Evolutionary conservation across 2,329 filamentous ascomycete species (phyloP), one percentile per base, ranked within the genome.

Genomic region (Ambrosiella xylebori): DNA sequence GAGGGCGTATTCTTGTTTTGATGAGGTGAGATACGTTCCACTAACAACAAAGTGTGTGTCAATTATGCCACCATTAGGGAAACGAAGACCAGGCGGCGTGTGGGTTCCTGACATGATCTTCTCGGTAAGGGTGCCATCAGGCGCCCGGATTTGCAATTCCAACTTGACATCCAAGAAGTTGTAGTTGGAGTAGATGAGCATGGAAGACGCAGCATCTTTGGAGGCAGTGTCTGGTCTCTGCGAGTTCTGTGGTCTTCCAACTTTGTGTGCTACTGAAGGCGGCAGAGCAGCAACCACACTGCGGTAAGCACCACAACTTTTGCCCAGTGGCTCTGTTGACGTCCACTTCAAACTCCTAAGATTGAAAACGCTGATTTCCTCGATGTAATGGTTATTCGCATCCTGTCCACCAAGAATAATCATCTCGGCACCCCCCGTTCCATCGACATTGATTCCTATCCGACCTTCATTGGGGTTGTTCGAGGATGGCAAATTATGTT

Each of bases 141-240:
- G 80, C 7, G 86, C 76, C 56, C 93, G 81, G 53, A 98, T 81
- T 69, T 97, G 93, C 41, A 98, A 74, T 69, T 98, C 93, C 27
- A 98, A 74, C 68, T 95, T 97, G 63, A 98, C 93, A 65, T 98
- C 91, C 58, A 98, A 70, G 66, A 98, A 98, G 70, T 98, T 97
- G 71, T 98, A 98, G 68, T 98, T 98, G 27, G 91, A 97, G 69
- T 98, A 98, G 51, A 98, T 94, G 62, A 98, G 77, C 89, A 97
- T 96, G 1, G 81, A 83, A 1, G 80, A 81, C 6, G 78, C 79
- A 0, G 77, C 69, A 54, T 84, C 80, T 37, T 75, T 74, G 3
- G 73, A 68, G 1, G 37, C 2, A 9, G 45, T 49, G n/a, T 61
- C 59, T 2, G 65, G 62, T 38, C 59, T 49, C 41, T 60, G 59